These are phyloP conservation scores for Saposhnikovia divaricata DNA, from an alignment of 129 eudicot species.

Conservation along the genomic window DNA sequence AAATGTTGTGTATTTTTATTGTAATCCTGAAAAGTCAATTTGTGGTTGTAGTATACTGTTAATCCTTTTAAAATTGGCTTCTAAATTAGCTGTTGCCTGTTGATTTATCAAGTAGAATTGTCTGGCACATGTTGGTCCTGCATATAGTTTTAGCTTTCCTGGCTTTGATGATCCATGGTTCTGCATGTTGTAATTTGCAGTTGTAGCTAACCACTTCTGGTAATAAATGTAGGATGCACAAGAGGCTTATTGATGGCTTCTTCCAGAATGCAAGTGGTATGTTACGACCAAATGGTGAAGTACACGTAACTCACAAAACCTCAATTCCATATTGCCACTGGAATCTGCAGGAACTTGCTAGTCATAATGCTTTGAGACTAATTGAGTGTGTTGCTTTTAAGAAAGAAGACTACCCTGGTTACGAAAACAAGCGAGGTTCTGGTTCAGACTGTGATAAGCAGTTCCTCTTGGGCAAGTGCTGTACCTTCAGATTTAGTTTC, in stretches of 20 bases:
- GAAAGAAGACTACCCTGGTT: constrained; percentile 53
- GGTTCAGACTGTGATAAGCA: constrained; percentile 33
- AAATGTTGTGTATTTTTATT: not conserved
- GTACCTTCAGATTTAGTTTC: constrained; percentile 41
- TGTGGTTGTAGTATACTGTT: not conserved
- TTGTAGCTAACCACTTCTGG: not conserved
- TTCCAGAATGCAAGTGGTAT: constrained; percentile 46
- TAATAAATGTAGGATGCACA: constrained; percentile 39
- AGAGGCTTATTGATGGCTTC: constrained; percentile 39
- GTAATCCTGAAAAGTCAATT: not conserved
- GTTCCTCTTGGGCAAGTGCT: constrained; percentile 46
- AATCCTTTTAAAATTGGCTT: not conserved
- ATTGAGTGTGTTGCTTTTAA: constrained; percentile 32
- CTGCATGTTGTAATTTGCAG: not conserved
- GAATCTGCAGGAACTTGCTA: constrained; percentile 50
- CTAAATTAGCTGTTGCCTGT: not conserved
- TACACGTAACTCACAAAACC: constrained; percentile 65
- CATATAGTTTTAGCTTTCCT: not conserved
- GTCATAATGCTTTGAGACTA: constrained; percentile 22
- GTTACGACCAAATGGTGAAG: constrained; percentile 41
- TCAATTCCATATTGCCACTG: constrained; percentile 38
- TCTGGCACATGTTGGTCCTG: not conserved
- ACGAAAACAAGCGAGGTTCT: constrained; percentile 59
- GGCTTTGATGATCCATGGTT: not conserved
- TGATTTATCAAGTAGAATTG: not conserved